Evolutionary conservation across 1,139 yeast species (phyloP), one percentile per base, ranked within the genome.

Genomic region (Blastobotrys indianensis): DNA sequence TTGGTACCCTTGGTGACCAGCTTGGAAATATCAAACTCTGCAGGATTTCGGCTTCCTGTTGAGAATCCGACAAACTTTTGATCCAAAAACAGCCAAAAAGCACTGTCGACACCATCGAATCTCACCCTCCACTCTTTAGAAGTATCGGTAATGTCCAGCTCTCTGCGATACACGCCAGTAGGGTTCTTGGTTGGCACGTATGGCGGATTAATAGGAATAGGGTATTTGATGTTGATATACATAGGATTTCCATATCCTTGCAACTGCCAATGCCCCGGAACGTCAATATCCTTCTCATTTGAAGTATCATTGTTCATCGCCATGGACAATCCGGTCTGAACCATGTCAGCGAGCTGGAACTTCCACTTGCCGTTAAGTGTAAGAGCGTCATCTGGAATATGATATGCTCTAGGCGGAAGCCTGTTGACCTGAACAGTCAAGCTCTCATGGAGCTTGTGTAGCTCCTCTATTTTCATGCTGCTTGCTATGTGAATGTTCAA

Each of bases 241-340:
- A 55, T 61, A 1, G 71, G 71, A 1, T 49, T 47, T 11, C 68
- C 69, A 42, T 49, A 59, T 4, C 69, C 69, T 48, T 66, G 68
- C 15, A 66, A 50, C 51, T 67, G 70, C 69, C 70, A 67, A 46
- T 64, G 66, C 8, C 69, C 68, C 2, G 71, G 70, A 12, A 67
- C 71, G 1, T 45, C 30, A 15, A 67, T 53, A n/a, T 43, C 42
- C 3, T 49, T 37, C 53, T 52, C 56, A 4, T 45, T 30, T 6
- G 20, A 37, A 30, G n/a, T 12, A 9, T 17, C 23, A n/a, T 34
- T 12, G 29, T 44, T 53, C 6, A 51, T 53, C 25, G 25, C 25
- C 5, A 57, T 54, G 3, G 54, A 48, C 25, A 65, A 61, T 6
- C 63, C 65, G 17, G 51, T 51, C 8, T 49, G 33, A 11, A 65